A percentile compares a stretch with the other conserved stretches of the same genome.
These are phyloP conservation scores for Ceratocystis lukuohia DNA, from an alignment of 2,329 filamentous ascomycete species.

Conservation along the genomic window DNA sequence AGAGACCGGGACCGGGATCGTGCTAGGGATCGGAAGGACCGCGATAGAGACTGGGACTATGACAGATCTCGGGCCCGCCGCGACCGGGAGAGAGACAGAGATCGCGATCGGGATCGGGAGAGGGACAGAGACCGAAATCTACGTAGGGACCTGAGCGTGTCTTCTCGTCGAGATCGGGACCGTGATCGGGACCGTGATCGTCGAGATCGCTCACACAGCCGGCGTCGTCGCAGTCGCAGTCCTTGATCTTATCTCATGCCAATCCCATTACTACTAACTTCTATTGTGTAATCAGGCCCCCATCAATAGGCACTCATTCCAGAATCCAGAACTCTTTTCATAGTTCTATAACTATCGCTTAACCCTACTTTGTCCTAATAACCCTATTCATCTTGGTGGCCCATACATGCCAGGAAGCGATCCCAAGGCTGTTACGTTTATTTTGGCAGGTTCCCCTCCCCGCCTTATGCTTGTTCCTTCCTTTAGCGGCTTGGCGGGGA, in stretches of 20 bases:
- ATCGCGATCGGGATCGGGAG: slow-evolving; percentile 15
- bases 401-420: neutral
- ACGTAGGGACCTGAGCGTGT: slow-evolving; percentile 4
- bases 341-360: neutral
- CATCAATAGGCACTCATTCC: neutral
- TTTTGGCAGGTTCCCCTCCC: neutral
- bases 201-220: slow-evolving; percentile 12
- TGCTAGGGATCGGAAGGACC: slow-evolving; percentile 14
- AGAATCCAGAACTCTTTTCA: neutral
- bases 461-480: neutral
- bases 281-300: neutral
- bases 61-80: slow-evolving; percentile 23
- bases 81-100: slow-evolving; percentile 21
- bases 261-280: neutral
- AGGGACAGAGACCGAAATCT: slow-evolving; percentile 14
- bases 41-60: slow-evolving; percentile 23
- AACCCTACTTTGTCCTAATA: too few species aligned
- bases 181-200: slow-evolving; percentile 8
- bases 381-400: neutral
- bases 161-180: slow-evolving; percentile 15
- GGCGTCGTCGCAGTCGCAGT: slow-evolving; percentile 10
- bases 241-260: neutral
- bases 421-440: neutral
- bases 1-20: slow-evolving; percentile 22
- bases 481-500: neutral